Conservation (phyloP, 768 basidiomycete genomes). For the Lactifluus hygrophoroides region DNA sequence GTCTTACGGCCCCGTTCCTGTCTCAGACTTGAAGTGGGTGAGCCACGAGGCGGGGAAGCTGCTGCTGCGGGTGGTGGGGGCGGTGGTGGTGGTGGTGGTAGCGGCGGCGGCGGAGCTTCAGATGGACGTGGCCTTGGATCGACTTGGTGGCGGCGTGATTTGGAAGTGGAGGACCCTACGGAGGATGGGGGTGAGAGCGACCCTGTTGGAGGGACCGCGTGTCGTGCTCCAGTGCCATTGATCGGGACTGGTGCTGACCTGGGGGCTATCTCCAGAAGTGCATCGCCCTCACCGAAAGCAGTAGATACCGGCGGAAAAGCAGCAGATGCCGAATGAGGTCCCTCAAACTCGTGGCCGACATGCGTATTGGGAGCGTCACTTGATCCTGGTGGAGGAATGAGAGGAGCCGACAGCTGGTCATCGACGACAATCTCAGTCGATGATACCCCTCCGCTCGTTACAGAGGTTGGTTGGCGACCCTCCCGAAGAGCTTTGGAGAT, state of each 20-base stretch:
- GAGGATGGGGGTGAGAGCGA: background rate
- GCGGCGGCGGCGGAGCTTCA: background rate
- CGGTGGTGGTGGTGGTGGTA: background rate
- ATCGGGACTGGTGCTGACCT: constrained; percentile 12
- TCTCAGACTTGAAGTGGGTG: background rate
- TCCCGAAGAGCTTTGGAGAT: constrained; percentile 94
- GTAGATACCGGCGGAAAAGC: background rate
- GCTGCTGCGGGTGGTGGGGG: background rate
- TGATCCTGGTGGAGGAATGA: constrained; percentile 21
- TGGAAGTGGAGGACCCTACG: constrained; percentile 3
- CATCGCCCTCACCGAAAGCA: background rate
- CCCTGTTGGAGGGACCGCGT: background rate
- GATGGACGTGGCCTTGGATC: background rate
- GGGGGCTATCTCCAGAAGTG: background rate
- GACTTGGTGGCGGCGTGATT: background rate
- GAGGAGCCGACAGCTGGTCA: constrained; percentile 17
- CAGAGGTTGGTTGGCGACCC: constrained; percentile 74
- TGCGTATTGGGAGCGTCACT: background rate
- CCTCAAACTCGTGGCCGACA: background rate
- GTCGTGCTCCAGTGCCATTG: background rate
- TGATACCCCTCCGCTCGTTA: constrained; percentile 40
- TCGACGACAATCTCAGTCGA: constrained; percentile 24
- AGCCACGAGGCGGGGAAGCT: background rate
- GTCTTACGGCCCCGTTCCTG: background rate
- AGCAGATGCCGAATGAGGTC: background rate